These are phyloP conservation scores for Flueggea neowawraea DNA, from an alignment of 441 rosid genomes.

Conservation along the genomic window DNA sequence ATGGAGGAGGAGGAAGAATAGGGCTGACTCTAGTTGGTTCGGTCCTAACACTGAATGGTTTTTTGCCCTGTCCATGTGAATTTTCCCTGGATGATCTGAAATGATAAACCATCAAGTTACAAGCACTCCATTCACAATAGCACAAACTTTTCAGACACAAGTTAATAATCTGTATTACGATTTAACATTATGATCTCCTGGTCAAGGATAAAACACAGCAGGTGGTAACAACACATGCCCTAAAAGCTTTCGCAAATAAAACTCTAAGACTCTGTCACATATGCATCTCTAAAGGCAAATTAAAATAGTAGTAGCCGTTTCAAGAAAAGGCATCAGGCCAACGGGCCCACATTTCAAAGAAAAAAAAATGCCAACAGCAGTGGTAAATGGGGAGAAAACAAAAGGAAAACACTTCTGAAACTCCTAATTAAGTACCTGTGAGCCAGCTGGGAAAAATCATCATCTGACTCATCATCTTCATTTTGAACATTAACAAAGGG, in stretches of 20 bases:
- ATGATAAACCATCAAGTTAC: slow-evolving; percentile 8
- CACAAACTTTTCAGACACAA: background rate
- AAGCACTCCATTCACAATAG: background rate
- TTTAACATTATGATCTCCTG: too few species aligned
- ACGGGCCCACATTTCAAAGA: background rate
- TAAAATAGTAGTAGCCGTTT: too few species aligned
- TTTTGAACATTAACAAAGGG: slow-evolving; percentile 67
- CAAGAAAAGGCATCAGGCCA: too few species aligned
- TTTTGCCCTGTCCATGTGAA: slow-evolving; percentile 46
- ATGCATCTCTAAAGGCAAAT: too few species aligned
- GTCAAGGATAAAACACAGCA: too few species aligned
- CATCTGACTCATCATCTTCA: slow-evolving; percentile 89
- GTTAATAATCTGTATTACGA: too few species aligned
- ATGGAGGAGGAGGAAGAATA: slow-evolving; percentile 84
- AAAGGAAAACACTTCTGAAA: background rate
- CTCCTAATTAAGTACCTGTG: slow-evolving; percentile 48
- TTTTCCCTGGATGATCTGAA: slow-evolving; percentile 75
- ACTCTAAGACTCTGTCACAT: too few species aligned
- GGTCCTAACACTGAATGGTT: slow-evolving; percentile 30
- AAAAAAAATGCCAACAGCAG: background rate
- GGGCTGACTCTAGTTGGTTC: slow-evolving; percentile 42
- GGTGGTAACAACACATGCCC: too few species aligned
- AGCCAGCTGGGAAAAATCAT: slow-evolving; percentile 84
- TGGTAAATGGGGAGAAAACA: background rate
- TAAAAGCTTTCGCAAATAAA: too few species aligned